Conservation (phyloP, 2,329 filamentous ascomycete genomes). For the Trichoderma aggressivum region DNA sequence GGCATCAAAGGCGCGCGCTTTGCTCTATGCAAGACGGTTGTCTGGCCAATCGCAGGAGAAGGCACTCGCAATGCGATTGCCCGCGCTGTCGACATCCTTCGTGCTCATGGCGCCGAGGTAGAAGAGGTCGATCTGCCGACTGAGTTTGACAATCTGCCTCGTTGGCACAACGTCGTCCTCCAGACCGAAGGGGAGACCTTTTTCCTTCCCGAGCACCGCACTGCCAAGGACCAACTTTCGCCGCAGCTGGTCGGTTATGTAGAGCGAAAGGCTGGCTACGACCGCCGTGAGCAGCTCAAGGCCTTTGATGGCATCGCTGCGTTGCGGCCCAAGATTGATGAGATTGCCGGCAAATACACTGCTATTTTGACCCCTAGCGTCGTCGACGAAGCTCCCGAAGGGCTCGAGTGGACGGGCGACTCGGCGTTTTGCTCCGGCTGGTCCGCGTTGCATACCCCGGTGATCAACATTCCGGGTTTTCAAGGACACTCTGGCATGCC, state of each 20-base stretch:
- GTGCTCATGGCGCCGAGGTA: slow-evolving; percentile 49
- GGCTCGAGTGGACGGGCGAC: slow-evolving; percentile 51
- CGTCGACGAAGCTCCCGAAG: slow-evolving; percentile 56
- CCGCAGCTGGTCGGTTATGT: slow-evolving; percentile 47
- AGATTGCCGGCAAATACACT: slow-evolving; percentile 48
- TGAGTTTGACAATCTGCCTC: slow-evolving; percentile 45
- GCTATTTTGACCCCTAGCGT: slow-evolving; percentile 58
- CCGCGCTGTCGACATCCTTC: slow-evolving; percentile 39
- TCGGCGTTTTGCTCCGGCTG: slow-evolving; percentile 50
- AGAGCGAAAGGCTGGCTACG: slow-evolving; percentile 43
- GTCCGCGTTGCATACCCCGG: slow-evolving; percentile 59
- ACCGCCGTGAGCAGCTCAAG: slow-evolving; percentile 47
- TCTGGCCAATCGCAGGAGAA: slow-evolving; percentile 47
- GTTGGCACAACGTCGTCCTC: slow-evolving; percentile 53
- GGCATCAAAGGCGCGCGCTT: slow-evolving; percentile 50
- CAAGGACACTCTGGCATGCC: slow-evolving; percentile 52
- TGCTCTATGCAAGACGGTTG: slow-evolving; percentile 51
- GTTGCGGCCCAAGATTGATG: slow-evolving; percentile 53
- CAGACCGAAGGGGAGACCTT: slow-evolving; percentile 49
- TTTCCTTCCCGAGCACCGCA: slow-evolving; percentile 53
- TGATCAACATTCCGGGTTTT: slow-evolving; percentile 64
- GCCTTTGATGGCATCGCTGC: slow-evolving; percentile 53
- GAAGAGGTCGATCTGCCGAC: slow-evolving; percentile 53
- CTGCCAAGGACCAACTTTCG: slow-evolving; percentile 46
- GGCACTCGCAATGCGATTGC: slow-evolving; percentile 44